phyloP scores from a whole-genome alignment of 73 alveolate species.

The Tetrahymena malaccensis region DNA sequence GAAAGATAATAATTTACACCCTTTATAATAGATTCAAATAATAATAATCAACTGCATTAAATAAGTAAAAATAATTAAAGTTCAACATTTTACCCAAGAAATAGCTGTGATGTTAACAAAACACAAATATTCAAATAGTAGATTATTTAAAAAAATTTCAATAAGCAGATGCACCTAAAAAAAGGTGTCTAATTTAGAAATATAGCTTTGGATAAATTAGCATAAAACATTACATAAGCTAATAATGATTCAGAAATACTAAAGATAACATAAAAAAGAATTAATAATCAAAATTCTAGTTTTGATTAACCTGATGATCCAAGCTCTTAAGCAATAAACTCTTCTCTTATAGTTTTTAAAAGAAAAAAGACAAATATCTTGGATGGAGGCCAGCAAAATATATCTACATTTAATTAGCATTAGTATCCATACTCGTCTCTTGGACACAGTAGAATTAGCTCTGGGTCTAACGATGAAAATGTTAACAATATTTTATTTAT shows the following conservation, averaged over 20 bases:
- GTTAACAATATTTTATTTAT: neutral
- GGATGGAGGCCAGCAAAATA: neutral
- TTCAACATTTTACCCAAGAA: neutral
- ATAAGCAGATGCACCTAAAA: neutral
- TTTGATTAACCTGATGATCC: neutral
- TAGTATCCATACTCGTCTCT: neutral
- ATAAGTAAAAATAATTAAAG: neutral
- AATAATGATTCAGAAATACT: neutral
- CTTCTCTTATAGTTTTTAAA: neutral
- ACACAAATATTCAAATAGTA: neutral
- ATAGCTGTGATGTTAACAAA: neutral
- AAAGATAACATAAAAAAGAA: neutral
- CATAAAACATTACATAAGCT: neutral
- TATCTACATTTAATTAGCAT: neutral
- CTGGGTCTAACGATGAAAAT: neutral
- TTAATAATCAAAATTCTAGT: neutral
- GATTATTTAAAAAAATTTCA: neutral
- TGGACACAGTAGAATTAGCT: neutral
- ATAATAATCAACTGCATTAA: neutral
- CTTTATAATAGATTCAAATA: neutral
- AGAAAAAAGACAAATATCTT: neutral
- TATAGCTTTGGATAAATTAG: neutral
- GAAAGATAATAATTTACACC: neutral
- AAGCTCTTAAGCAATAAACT: neutral
- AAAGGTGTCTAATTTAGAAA: neutral